These are phyloP conservation scores for Saturnispora hagleri DNA, from an alignment of 805 yeast species.

Conservation along the genomic window DNA sequence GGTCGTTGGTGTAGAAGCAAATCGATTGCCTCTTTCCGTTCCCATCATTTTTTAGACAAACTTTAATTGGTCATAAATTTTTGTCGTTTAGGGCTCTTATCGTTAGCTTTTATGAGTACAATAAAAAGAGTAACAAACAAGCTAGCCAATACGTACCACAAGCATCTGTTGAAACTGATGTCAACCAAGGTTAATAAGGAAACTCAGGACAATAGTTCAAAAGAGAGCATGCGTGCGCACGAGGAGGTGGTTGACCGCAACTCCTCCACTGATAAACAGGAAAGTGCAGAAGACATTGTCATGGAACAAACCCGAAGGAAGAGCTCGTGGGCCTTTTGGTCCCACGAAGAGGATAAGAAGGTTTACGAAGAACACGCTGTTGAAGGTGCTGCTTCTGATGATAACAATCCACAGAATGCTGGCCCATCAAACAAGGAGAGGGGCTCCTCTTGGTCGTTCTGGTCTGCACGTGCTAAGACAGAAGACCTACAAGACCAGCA, in stretches of 20 bases:
- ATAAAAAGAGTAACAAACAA: neutral
- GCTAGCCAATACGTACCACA: neutral
- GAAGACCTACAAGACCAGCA: neutral
- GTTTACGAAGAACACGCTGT: neutral
- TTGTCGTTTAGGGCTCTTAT: neutral
- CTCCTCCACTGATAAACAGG: neutral
- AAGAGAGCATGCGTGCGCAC: neutral
- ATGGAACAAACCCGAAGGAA: constrained; percentile 8
- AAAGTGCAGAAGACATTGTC: neutral
- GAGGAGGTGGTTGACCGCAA: neutral
- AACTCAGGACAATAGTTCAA: neutral
- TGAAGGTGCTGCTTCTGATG: neutral
- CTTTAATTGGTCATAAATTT: neutral
- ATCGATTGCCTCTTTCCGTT: neutral
- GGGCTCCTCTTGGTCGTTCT: constrained; percentile 24
- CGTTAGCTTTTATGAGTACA: neutral
- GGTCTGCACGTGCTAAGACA: constrained; percentile 14
- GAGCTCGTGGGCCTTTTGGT: constrained; percentile 24
- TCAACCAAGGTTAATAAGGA: neutral
- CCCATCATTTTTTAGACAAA: neutral
- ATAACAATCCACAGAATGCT: constrained; percentile 9
- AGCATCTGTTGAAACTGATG: neutral
- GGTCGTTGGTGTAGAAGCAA: neutral
- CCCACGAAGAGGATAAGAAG: neutral
- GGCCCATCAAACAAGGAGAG: constrained; percentile 9